phyloP scores from a whole-genome alignment of 2,329 filamentous ascomycete species.

The Beauveria australis region DNA sequence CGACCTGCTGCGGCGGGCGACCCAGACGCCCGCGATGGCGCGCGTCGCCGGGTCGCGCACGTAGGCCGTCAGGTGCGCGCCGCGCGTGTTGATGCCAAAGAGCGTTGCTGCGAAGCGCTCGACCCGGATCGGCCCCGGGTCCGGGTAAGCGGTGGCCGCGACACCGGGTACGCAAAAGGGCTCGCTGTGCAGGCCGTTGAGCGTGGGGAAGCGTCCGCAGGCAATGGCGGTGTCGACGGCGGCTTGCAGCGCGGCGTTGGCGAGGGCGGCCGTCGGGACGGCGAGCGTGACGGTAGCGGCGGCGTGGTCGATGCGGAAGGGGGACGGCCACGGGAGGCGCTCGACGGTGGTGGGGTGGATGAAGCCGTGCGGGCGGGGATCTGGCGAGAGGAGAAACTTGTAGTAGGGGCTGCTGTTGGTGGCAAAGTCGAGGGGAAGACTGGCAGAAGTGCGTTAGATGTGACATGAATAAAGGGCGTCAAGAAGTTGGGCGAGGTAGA shows the following conservation, averaged over 20 bases:
- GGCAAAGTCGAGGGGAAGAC: constrained; percentile 39
- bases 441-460: constrained; percentile 17
- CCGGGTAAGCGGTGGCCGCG: constrained; percentile 15
- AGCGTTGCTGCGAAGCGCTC: constrained; percentile 55
- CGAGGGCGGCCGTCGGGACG: constrained; percentile 20
- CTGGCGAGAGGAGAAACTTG: constrained; percentile 35
- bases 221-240: constrained; percentile 26
- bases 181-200: constrained; percentile 34
- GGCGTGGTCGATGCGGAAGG: constrained; percentile 28
- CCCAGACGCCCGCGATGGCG: constrained; percentile 54
- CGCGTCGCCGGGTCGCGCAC: constrained; percentile 28
- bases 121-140: constrained; percentile 29
- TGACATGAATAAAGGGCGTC: constrained; percentile 11
- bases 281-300: constrained; percentile 25
- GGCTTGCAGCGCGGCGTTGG: constrained; percentile 31
- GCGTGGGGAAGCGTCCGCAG: constrained; percentile 27
- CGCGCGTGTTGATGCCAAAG: constrained; percentile 60
- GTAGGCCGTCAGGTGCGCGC: constrained; percentile 60
- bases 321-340: constrained; percentile 37
- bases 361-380: constrained; percentile 41
- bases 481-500: neutral
- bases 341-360: constrained; percentile 36
- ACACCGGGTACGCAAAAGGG: constrained; percentile 33
- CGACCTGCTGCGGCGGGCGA: constrained; percentile 54
- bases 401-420: constrained; percentile 32